Base-by-base conservation (phyloP, 2,329 filamentous ascomycete genomes). In the Penicillium janthinellum region DNA sequence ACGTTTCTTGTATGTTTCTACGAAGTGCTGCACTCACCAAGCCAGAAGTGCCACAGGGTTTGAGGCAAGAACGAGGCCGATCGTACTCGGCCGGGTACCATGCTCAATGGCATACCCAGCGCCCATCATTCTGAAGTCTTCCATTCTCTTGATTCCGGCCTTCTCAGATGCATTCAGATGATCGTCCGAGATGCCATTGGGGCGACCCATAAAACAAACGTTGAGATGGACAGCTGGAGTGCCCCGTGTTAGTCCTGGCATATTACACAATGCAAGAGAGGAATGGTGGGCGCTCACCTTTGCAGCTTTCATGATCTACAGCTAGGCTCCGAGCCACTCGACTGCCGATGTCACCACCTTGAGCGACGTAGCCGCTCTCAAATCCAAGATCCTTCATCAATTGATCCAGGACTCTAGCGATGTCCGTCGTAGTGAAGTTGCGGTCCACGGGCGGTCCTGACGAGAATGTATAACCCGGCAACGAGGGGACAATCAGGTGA, bases 261-360 rank as follows among this genome's bases (percentile, higher is more conserved):
- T 14, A 5, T 5, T 28, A 28, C 12, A 49, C 15, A 3, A 2
- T 22, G 5, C 5, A 3, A 2, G 12, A 47, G 2, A 22, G 1
- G 4, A 22, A 2, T 20, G 1, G 34, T 15, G 2, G 15, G 17
- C 39, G 25, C 60, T 54, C 63, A 69, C 68, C 72, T 70, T 73
- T 74, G 50, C 72, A 74, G 42, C 66, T 67, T 17, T 69, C 66
- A 61, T 69, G 61, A 1, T 71, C 62, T 5, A 69, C 69, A 0
- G 61, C 69, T 42, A 74, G 42, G 0, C 58, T 34, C 12, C 70
- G 61, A 0, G 67, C 65, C 45, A 74, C 54, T 3, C 62, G 64
- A 55, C 66, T 70, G 3, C 72, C 71, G 51, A 74, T 72, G 38
- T 74, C 73, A 17, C 73, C 73, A 15, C 73, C 73, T 28, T 74